These are phyloP conservation scores for Pyrenochaeta sp. DNA, from an alignment of 2,329 filamentous ascomycete genomes.

Conservation along the genomic window DNA sequence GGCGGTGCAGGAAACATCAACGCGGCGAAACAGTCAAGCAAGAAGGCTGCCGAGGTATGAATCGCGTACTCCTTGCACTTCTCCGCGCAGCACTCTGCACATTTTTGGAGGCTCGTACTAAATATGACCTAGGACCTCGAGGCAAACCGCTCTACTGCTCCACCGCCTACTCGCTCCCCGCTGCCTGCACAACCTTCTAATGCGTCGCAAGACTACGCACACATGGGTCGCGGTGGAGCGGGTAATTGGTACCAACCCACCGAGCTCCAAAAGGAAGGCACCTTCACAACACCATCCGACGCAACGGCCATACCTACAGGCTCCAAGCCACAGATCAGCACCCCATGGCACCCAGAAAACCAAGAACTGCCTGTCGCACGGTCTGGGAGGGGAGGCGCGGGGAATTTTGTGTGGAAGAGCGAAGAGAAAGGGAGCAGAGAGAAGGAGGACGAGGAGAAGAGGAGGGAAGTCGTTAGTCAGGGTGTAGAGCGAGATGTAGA, in stretches of 20 bases:
- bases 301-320: slow-evolving; percentile 38
- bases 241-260: slow-evolving; percentile 58
- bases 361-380: slow-evolving; percentile 46
- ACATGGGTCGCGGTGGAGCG: slow-evolving; percentile 56
- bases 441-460: slow-evolving; percentile 32
- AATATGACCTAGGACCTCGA: slow-evolving; percentile 48
- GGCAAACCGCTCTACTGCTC: slow-evolving; percentile 40
- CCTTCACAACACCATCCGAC: slow-evolving; percentile 44
- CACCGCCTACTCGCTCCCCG: slow-evolving; percentile 15
- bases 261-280: slow-evolving; percentile 50
- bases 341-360: slow-evolving; percentile 45
- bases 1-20: slow-evolving; percentile 58
- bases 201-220: slow-evolving; percentile 51
- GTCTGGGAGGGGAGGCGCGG: slow-evolving; percentile 56
- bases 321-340: slow-evolving; percentile 37
- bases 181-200: slow-evolving; percentile 22
- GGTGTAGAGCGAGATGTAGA: slow-evolving; percentile 54
- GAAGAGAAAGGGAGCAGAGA: slow-evolving; percentile 42
- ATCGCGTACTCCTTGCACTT: neutral
- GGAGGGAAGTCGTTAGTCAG: slow-evolving; percentile 33
- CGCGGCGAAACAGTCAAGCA: slow-evolving; percentile 43
- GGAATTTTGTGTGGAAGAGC: slow-evolving; percentile 55
- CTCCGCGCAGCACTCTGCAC: neutral
- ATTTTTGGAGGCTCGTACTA: neutral
- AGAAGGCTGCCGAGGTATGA: slow-evolving; percentile 40